Evolutionary conservation across 768 basidiomycete species (phyloP).

Genomic region (Leccinum truebloodii): DNA sequence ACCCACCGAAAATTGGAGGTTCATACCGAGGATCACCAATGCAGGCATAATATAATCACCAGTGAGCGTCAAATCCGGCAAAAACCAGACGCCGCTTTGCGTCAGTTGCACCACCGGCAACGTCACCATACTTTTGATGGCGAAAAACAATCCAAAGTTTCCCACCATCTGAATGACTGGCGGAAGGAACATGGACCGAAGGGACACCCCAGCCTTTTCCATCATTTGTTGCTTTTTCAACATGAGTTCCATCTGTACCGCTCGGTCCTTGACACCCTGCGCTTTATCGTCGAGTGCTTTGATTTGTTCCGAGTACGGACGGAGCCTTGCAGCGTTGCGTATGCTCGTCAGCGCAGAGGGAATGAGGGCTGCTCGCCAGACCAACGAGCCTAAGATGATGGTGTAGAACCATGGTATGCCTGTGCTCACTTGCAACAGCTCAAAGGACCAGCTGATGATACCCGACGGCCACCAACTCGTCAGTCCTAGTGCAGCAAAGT

Average conservation of each 20-base stretch:
- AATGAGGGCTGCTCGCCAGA: conserved; percentile 61
- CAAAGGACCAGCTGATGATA: conserved; percentile 59
- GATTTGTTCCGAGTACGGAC: conserved; percentile 46
- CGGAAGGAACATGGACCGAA: conserved; percentile 52
- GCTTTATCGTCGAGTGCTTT: conserved; percentile 50
- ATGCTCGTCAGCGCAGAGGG: conserved; percentile 60
- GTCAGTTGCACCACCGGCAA: conserved; percentile 74
- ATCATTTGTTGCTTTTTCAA: conserved; percentile 55
- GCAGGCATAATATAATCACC: conserved; percentile 76
- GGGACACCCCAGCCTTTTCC: conserved; percentile 63
- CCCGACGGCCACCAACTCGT: conserved; percentile 69
- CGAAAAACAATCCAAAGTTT: conserved; percentile 83
- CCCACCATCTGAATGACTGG: conserved; percentile 74
- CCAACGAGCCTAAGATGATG: conserved; percentile 62
- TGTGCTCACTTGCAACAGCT: conserved; percentile 65
- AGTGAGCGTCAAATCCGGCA: conserved; percentile 82
- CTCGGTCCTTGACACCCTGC: conserved; percentile 35
- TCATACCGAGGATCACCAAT: conserved; percentile 56
- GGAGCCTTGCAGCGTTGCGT: conserved; percentile 51
- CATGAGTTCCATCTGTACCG: conserved; percentile 43
- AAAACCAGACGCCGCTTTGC: conserved; percentile 69
- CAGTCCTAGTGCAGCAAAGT: conserved; percentile 69
- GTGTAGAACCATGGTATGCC: conserved; percentile 86
- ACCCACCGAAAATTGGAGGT: conserved; percentile 69
- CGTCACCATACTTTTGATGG: conserved; percentile 66